Evolutionary conservation across 176 grass and related monocot species (phyloP), one percentile per base, ranked within the genome.

Genomic region (Phoenix dactylifera): DNA sequence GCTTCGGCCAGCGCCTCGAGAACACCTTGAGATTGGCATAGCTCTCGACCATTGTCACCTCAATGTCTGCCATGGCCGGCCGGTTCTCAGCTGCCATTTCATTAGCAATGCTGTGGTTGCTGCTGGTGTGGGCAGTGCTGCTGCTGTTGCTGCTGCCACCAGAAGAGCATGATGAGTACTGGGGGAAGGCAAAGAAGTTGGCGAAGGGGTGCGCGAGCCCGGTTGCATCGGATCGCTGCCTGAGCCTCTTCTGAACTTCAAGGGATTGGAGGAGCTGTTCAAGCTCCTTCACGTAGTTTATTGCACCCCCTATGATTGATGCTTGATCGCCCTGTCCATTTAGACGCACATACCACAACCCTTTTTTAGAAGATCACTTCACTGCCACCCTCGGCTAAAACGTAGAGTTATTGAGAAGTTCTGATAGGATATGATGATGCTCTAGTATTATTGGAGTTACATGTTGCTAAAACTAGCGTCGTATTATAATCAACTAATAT

Each of bases 31-130:
- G 84, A 73, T 87, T 93, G 3, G 85, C 94, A 60, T 99, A 82
- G 64, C 94, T 84, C 81, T 99, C 94, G 32, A 86, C 88, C 94
- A 99, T 89, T 1, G 94, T 93, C 66, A 99, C 94, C 76, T 99
- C 94, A 62, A 99, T 86, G 80, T 93, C 85, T 0, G 94, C 94
- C 5, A 83, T 24, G 5, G 72, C 79, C 2, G 44, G 26, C 32
- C 26, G 29, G 28, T 35, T 70, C 17, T 76, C 78, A 1, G 26
- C 53, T 1, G 24, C 54, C 23, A 10, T 23, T 14, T 62, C 66
- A 55, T 52, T 44, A 44, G 35, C 35, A 14, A 44, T 59, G 9
- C 35, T 35, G 20, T 14, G 67, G 25, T 22, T 50, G 1, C 63
- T 64, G 64, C 55, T 9, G 15, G 23, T 62, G 56, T 17, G 5